phyloP scores from a whole-genome alignment of 306 rosid species.

The Alnus glutinosa region DNA sequence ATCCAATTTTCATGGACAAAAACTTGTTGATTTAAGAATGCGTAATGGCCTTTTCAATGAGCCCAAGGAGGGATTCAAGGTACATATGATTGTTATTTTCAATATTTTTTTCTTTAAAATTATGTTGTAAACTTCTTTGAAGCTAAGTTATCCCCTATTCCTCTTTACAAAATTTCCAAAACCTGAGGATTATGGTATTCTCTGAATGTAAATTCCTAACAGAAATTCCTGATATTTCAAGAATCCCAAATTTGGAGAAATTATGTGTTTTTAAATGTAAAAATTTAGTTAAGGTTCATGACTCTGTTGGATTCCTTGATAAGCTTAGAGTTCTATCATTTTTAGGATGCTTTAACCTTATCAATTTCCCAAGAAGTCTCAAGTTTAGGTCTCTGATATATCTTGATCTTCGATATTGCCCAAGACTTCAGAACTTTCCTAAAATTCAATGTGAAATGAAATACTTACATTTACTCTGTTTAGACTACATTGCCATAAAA shows the following conservation, averaged over 20 bases:
- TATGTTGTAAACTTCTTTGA: neutral
- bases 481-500: neutral
- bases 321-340: conserved; percentile 19
- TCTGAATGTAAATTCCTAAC: neutral
- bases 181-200: neutral
- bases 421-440: neutral
- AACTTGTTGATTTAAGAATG: neutral
- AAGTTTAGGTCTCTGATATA: neutral
- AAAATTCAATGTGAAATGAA: neutral
- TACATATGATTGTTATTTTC: neutral
- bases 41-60: neutral
- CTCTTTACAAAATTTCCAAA: neutral
- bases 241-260: conserved; percentile 33
- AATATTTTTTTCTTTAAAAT: neutral
- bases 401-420: neutral
- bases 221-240: neutral
- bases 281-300: conserved; percentile 12
- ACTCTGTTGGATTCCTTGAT: conserved; percentile 25
- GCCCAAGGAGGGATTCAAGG: neutral
- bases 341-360: conserved; percentile 9
- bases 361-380: neutral
- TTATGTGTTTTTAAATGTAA: conserved; percentile 26
- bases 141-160: neutral
- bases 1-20: neutral
- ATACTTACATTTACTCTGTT: no score